Evolutionary conservation across 768 basidiomycete genomes (phyloP).

Genomic region (Collybia sp.): DNA sequence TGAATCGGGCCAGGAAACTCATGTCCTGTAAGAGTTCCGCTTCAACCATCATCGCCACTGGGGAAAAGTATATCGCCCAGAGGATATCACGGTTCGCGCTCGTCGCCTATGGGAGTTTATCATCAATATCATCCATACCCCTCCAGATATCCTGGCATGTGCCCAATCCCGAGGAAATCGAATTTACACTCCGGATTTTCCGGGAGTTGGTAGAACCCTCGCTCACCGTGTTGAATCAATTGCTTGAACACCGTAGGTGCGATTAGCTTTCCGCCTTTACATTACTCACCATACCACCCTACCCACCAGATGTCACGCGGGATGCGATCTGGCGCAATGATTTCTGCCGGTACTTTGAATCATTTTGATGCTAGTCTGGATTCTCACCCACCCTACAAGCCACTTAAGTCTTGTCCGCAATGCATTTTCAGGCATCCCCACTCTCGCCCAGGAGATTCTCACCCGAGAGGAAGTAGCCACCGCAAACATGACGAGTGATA

Average conservation of each 20-base stretch:
- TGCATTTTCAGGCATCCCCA: conserved; percentile 71
- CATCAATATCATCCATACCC: neutral
- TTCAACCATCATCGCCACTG: conserved; percentile 68
- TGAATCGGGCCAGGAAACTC: neutral
- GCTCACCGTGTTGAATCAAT: conserved; percentile 45
- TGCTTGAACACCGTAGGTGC: conserved; percentile 49
- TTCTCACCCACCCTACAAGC: conserved; percentile 23
- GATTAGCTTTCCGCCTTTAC: neutral
- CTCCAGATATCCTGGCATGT: conserved; percentile 73
- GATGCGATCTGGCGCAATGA: conserved; percentile 78
- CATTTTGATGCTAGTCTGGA: neutral
- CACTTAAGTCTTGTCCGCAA: conserved; percentile 70
- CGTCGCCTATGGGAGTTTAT: neutral
- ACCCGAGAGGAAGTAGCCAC: conserved; percentile 41
- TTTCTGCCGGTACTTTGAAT: conserved; percentile 62
- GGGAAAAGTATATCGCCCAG: conserved; percentile 72
- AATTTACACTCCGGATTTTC: conserved; percentile 70
- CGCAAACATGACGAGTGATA: conserved; percentile 52
- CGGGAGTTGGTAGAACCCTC: conserved; percentile 62
- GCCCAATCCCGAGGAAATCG: conserved; percentile 64
- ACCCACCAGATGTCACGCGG: conserved; percentile 33
- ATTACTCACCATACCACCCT: conserved; percentile 7
- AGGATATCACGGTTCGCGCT: conserved; percentile 59
- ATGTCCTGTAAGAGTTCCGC: conserved; percentile 49
- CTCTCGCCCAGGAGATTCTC: conserved; percentile 51